Conservation (phyloP, 176 grass and related monocot species). For the Rhynchospora tenuis region DNA sequence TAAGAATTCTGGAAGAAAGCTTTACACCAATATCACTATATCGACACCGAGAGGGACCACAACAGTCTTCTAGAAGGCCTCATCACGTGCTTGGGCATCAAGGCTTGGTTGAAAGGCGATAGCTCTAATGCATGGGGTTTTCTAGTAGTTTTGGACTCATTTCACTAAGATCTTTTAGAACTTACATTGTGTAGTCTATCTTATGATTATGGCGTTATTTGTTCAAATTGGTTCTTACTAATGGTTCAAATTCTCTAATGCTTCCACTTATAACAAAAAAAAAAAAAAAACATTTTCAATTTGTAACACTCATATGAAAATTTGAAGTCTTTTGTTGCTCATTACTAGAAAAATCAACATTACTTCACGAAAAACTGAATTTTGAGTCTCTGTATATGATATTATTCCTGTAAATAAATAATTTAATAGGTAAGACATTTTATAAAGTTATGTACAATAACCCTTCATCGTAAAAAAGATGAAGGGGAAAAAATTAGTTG, state of each 20-base stretch:
- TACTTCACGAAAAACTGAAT: too few relatives aligned
- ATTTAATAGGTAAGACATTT: too few relatives aligned
- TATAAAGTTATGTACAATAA: too few relatives aligned
- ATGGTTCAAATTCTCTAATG: not conserved
- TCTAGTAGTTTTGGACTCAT: not conserved
- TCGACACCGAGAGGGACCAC: not conserved
- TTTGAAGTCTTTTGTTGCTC: too few relatives aligned
- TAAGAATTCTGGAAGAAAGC: constrained; percentile 10
- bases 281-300: too few relatives aligned
- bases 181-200: not conserved
- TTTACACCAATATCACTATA: not conserved
- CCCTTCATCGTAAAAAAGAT: too few relatives aligned
- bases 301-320: too few relatives aligned
- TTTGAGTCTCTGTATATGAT: too few relatives aligned
- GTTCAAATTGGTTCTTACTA: not conserved
- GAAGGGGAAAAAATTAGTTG: too few relatives aligned
- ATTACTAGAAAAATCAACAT: too few relatives aligned
- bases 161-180: not conserved
- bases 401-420: too few relatives aligned
- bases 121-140: not conserved
- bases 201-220: not conserved
- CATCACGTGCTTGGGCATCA: not conserved
- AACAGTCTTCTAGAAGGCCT: constrained; percentile 7
- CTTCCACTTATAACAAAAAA: too few relatives aligned
- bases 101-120: not conserved